Percentiles rank a stretch among this genome's conserved stretches.
Conservation (phyloP, 495 filamentous ascomycete genomes). For the Penicillium waksmanii region DNA sequence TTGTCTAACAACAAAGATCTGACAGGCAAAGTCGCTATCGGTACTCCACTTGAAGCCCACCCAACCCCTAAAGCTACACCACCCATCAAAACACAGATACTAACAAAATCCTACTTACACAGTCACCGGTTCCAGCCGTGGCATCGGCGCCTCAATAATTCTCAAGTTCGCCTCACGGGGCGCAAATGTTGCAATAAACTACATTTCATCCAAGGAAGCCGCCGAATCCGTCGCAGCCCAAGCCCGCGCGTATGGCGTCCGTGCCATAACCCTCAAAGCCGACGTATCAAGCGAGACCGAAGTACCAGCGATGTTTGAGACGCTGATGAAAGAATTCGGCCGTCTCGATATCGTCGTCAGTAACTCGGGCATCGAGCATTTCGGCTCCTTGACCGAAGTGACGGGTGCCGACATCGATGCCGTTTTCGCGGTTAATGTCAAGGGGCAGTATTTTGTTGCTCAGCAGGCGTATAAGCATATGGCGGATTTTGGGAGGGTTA, state of each 20-base stretch:
- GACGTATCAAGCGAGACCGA: constrained; percentile 52
- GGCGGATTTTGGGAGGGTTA: constrained; percentile 40
- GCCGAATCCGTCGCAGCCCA: constrained; percentile 51
- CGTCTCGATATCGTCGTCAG: constrained; percentile 51
- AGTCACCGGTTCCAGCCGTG: constrained; percentile 43
- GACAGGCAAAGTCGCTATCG: constrained; percentile 32
- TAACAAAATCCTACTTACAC: not conserved
- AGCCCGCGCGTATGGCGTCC: constrained; percentile 45
- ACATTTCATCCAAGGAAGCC: constrained; percentile 32
- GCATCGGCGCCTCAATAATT: constrained; percentile 45
- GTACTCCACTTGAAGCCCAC: constrained; percentile 9
- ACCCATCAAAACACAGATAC: not conserved
- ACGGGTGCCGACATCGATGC: constrained; percentile 57
- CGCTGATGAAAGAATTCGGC: constrained; percentile 44
- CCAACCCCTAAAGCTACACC: not conserved
- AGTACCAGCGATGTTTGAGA: constrained; percentile 48
- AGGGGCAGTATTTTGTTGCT: constrained; percentile 66
- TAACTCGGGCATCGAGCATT: constrained; percentile 59
- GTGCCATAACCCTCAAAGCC: constrained; percentile 54
- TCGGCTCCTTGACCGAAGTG: constrained; percentile 50
- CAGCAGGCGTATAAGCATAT: constrained; percentile 68
- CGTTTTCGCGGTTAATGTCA: constrained; percentile 58
- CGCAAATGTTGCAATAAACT: constrained; percentile 46
- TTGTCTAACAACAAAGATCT: constrained; percentile 26
- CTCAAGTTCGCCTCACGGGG: constrained; percentile 46